Conservation (phyloP, 2,329 filamentous ascomycete species). For the Lasiodiplodia gonubiensis region DNA sequence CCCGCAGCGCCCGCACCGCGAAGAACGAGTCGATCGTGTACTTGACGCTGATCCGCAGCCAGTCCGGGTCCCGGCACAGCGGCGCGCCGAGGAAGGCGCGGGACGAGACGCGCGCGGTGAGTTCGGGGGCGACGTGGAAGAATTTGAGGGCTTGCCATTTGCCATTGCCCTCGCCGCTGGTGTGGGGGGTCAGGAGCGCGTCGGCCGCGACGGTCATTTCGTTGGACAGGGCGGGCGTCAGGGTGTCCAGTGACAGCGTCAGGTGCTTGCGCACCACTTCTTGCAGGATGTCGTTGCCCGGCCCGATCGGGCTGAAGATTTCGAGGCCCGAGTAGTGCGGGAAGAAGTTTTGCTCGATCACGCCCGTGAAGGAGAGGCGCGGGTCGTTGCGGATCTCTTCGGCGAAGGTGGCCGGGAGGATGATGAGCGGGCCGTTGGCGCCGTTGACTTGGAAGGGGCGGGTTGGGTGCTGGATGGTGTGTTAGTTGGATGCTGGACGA, state of each 20-base stretch:
- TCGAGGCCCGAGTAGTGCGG: slow-evolving; percentile 2
- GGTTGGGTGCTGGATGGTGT: not conserved
- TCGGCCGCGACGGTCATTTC: not conserved
- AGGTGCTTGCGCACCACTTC: slow-evolving; percentile 14
- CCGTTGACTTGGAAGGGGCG: slow-evolving; percentile 13
- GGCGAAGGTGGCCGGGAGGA: not conserved
- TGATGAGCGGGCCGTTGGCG: slow-evolving; percentile 14
- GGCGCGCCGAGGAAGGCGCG: slow-evolving; percentile 46
- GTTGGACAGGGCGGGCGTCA: not conserved
- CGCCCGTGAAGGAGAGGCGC: slow-evolving; percentile 15
- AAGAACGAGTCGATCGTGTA: slow-evolving; percentile 46
- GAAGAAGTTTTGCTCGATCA: slow-evolving; percentile 27
- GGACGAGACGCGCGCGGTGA: slow-evolving; percentile 42
- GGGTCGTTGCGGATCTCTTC: slow-evolving; percentile 9
- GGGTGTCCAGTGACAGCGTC: not conserved
- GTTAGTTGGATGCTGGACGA: not conserved
- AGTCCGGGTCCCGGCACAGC: slow-evolving; percentile 47
- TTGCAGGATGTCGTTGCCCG: slow-evolving; percentile 20
- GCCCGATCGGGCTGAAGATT: slow-evolving; percentile 17
- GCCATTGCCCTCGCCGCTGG: too few species aligned
- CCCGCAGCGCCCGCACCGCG: slow-evolving; percentile 42
- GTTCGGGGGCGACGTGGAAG: slow-evolving; percentile 39
- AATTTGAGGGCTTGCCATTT: slow-evolving; percentile 31
- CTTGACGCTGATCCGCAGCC: slow-evolving; percentile 43
- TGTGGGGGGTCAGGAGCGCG: not conserved